phyloP scores from a whole-genome alignment of 2,329 filamentous ascomycete species.

The Elsinoe australis region DNA sequence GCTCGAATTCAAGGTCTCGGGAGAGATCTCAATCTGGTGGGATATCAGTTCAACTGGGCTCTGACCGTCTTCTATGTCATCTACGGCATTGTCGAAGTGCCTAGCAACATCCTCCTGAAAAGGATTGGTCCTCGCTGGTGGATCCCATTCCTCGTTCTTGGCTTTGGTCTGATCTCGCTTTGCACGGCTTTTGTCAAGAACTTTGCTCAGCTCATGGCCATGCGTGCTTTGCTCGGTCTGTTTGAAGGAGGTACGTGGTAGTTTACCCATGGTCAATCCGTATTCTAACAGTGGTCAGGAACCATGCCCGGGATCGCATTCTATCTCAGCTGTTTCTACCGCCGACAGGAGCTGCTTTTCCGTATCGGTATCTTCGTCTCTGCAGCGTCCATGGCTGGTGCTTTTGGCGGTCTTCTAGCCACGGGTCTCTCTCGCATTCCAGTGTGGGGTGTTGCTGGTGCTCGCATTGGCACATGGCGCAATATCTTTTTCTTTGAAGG shows the following conservation, averaged over 20 bases:
- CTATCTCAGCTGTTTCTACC: constrained; percentile 17
- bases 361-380: constrained; percentile 18
- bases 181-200: constrained; percentile 41
- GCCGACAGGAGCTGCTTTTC: constrained; percentile 17
- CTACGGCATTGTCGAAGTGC: constrained; percentile 41
- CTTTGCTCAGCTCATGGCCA: constrained; percentile 41
- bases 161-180: constrained; percentile 40
- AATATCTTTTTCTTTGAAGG: constrained; percentile 30
- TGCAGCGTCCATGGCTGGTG: constrained; percentile 21
- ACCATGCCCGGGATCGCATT: constrained; percentile 18
- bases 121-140: constrained; percentile 36
- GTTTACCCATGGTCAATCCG: too few species aligned
- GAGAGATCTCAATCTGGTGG: constrained; percentile 54
- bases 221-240: constrained; percentile 35
- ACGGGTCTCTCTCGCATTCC: constrained; percentile 26
- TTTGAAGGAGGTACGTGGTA: constrained; percentile 30
- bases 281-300: too few species aligned
- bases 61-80: constrained; percentile 40
- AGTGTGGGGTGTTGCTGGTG: constrained; percentile 24
- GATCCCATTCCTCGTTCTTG: constrained; percentile 31
- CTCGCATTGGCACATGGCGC: constrained; percentile 23
- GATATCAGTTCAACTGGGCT: constrained; percentile 51
- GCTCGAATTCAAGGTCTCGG: constrained; percentile 54
- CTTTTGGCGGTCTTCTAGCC: constrained; percentile 26
- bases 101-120: constrained; percentile 33